Base-by-base conservation (phyloP, 2,329 filamentous ascomycete genomes). In the Epicoccum nigrum region DNA sequence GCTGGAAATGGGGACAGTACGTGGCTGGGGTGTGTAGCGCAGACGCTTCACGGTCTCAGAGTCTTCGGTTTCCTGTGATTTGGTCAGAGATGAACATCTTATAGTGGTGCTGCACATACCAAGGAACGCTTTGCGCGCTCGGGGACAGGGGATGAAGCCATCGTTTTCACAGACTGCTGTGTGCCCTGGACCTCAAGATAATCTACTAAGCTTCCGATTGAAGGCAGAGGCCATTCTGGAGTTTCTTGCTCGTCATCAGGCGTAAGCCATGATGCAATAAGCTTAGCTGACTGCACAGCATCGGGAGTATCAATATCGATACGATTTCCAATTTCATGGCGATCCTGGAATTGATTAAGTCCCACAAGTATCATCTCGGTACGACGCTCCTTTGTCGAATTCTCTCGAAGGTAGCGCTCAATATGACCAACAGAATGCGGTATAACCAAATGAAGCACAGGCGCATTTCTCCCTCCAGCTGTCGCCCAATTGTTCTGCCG, bases 371-470 rank as follows among this genome's bases (percentile, higher is more conserved):
- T 65, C 3, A 74, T 69, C 27, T 71, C 68, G 15, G 75, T 53
- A 5, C 66, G 66, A 6, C 67, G 57, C 7, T 50, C 50, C 7
- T 51, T 43, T 12, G 61, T 50, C 7, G 65, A 23, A 1, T 51
- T 54, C 9, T 56, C 19, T 3, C 59, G 55, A 4, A 79, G 49
- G 41, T 73, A 77, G 8, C 67, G 68, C 45, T 78, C 71, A 40
- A 79, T 71, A 55, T 80, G 78, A 46, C 78, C 74, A 4, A 78
- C 59, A 0, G 76, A 70, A 30, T 68, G 62, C 1, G 76, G 74
- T 25, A 77, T 70, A 1, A 78, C 72, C 1, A 78, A 58, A 19
- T 73, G 70, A 8, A 78, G 54, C 4, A 77, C 43, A 5, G 71
- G 71, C 7, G 45, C 21, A 6, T 65, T 56, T 7, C 50, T 20